Conservation (phyloP, 257 asterid genomes). For the Solanum chiquidenum region DNA sequence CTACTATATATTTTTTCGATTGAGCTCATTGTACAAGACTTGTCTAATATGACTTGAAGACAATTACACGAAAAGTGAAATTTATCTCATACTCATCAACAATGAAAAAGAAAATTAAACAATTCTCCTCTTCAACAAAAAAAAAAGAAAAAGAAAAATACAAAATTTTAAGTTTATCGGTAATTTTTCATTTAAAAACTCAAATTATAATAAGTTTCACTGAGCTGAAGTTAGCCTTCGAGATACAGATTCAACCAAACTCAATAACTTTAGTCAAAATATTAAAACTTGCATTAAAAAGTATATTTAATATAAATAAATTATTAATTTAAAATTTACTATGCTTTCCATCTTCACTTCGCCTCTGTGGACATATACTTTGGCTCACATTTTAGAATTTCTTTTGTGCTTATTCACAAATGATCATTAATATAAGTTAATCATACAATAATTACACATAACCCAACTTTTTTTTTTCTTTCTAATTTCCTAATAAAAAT, state of each 20-base stretch:
- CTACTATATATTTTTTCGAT: not conserved
- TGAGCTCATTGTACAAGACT: not conserved
- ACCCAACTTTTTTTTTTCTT: not conserved
- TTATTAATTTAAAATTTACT: not conserved
- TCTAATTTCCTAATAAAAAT: not conserved
- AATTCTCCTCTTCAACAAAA: not conserved
- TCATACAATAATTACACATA: not conserved
- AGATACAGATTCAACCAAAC: not conserved
- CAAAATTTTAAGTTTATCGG: not conserved
- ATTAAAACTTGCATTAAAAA: not conserved
- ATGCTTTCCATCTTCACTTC: not conserved
- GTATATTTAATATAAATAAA: not conserved
- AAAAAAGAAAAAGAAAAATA: not conserved
- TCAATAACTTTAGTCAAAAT: not conserved
- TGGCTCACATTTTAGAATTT: not conserved
- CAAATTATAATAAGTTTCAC: not conserved
- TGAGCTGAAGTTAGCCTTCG: fast-evolving
- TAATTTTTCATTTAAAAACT: not conserved
- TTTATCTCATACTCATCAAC: not conserved
- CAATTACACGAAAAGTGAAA: not conserved
- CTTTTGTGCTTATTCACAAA: not conserved
- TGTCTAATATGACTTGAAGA: too few species aligned
- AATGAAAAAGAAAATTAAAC: not conserved
- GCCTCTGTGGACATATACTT: not conserved
- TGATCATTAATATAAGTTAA: not conserved